These are phyloP conservation scores for Clathrospora elynae DNA, from an alignment of 2,329 filamentous ascomycete genomes.

Conservation along the genomic window DNA sequence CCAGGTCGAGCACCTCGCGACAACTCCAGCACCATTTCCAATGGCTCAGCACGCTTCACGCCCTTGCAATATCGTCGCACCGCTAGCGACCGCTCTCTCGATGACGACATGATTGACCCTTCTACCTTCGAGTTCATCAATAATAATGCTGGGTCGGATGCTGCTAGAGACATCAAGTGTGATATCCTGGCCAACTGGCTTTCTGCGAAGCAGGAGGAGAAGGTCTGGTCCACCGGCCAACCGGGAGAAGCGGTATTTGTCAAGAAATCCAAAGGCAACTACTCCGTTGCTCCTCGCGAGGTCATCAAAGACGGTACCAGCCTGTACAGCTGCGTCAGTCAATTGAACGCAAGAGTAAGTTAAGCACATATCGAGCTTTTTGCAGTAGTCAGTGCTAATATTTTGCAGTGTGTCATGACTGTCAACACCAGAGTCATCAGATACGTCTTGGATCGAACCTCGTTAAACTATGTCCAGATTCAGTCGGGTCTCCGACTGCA, in stretches of 20 bases:
- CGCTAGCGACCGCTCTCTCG: not conserved
- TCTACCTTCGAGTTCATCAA: slow-evolving; percentile 1
- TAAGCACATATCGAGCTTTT: not conserved
- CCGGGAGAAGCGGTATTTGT: slow-evolving; percentile 61
- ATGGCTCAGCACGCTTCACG: not conserved
- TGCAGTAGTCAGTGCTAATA: slow-evolving; percentile 8
- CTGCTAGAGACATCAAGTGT: slow-evolving; percentile 60
- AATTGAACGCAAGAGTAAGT: slow-evolving; percentile 61
- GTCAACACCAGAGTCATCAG: slow-evolving; percentile 68
- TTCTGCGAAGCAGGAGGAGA: slow-evolving; percentile 65
- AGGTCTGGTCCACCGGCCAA: slow-evolving; percentile 56
- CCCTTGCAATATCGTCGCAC: slow-evolving; percentile 1
- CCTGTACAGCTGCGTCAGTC: slow-evolving; percentile 57
- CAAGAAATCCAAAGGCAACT: slow-evolving; percentile 58
- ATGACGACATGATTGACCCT: not conserved
- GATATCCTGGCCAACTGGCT: slow-evolving; percentile 69
- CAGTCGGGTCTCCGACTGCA: slow-evolving; percentile 64
- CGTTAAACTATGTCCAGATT: slow-evolving; percentile 63
- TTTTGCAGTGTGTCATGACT: slow-evolving; percentile 67
- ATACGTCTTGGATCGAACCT: slow-evolving; percentile 57
- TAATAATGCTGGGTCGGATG: slow-evolving; percentile 41
- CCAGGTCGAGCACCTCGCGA: too few species aligned
- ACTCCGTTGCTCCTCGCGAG: slow-evolving; percentile 57
- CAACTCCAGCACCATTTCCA: too few species aligned
- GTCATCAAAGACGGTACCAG: slow-evolving; percentile 54